These are phyloP conservation scores for Gleditsia sinensis DNA, from an alignment of 306 rosid genomes.

Conservation along the genomic window DNA sequence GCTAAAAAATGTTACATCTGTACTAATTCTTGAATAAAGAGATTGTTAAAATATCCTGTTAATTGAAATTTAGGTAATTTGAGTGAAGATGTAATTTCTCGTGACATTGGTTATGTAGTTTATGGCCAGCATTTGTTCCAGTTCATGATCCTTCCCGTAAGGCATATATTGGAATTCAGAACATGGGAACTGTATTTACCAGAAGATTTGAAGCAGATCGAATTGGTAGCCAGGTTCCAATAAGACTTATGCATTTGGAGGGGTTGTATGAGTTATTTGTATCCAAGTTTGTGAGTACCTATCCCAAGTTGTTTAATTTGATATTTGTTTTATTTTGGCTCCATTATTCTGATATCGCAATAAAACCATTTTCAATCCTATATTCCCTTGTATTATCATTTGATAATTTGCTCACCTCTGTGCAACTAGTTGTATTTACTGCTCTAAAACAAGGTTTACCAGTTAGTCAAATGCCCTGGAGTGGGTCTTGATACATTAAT, in stretches of 20 bases:
- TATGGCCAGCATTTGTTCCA: slow-evolving; percentile 98
- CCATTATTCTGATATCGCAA: slow-evolving; percentile 23
- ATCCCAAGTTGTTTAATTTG: slow-evolving; percentile 18
- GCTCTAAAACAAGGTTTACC: slow-evolving; percentile 22
- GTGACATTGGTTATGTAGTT: slow-evolving; percentile 53
- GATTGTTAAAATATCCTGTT: slow-evolving; percentile 15
- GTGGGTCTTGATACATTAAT: background rate
- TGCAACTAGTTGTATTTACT: slow-evolving; percentile 28
- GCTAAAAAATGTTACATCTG: slow-evolving; percentile 1
- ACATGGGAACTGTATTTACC: slow-evolving; percentile 95
- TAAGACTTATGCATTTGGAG: slow-evolving; percentile 93
- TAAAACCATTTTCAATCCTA: slow-evolving; percentile 24
- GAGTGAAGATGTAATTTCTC: slow-evolving; percentile 33
- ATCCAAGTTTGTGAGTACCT: slow-evolving; percentile 87
- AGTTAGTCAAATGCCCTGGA: slow-evolving; percentile 7
- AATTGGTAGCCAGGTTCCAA: slow-evolving; percentile 86
- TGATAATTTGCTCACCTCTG: slow-evolving; percentile 18
- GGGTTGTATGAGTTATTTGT: slow-evolving; percentile 89
- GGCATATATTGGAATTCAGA: slow-evolving; percentile 96
- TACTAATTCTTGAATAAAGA: background rate
- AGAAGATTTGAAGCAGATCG: slow-evolving; percentile 95
- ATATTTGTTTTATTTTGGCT: slow-evolving; percentile 20
- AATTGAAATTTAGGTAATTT: slow-evolving; percentile 16
- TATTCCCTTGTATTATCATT: slow-evolving; percentile 28
- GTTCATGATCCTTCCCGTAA: slow-evolving; percentile 93